Base-by-base conservation (phyloP, 805 yeast species). In the Saccharomycopsis vini region DNA sequence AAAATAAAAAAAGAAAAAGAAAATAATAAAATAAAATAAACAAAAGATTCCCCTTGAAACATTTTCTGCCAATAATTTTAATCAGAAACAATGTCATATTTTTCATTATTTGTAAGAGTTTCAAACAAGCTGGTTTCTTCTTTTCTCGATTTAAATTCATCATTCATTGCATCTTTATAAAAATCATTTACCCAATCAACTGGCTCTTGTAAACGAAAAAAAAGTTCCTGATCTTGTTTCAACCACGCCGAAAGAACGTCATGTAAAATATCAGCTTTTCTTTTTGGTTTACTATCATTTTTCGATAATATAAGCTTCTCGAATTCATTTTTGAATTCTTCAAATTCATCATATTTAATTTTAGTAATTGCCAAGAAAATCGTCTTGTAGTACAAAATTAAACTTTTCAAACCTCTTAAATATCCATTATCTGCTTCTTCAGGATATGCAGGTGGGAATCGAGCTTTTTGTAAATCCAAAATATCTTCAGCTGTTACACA, bases 361-460 rank as follows among this genome's bases (percentile, higher is more conserved):
- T 26, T 12, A 0, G 83, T 70, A 33, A 81, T 60, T 33, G 71
- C 67, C 36, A 63, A 57, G 64, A 81, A 85, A 51, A 87, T 75
- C 20, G 64, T 52, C 52, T 68, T 66, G 55, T 87, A 77, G 57
- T 86, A 86, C 44, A 68, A 70, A n/a, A 70, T 71, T 37, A 94
- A 67, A n/a, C 92, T 77, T 26, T 66, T 62, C 31, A 92, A 60
- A 0, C 99, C 99, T 41, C 90, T 71, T 34, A 88, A 62, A 59
- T 87, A 92, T 1, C 99, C 99, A 50, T 63, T 57, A 62, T 92
- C 99, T 2, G 86, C 79, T 32, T 63, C 58, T 7, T 68, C 62
- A 1, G 76, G 75, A 53, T 79, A 78, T 33, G 60, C 66, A 1
- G 97, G 96, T 3, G 96, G 95, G 42, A 78, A 81, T 1, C 74